These are phyloP conservation scores for Blepharisma japonicum DNA, from an alignment of 73 alveolate species.

Conservation along the genomic window DNA sequence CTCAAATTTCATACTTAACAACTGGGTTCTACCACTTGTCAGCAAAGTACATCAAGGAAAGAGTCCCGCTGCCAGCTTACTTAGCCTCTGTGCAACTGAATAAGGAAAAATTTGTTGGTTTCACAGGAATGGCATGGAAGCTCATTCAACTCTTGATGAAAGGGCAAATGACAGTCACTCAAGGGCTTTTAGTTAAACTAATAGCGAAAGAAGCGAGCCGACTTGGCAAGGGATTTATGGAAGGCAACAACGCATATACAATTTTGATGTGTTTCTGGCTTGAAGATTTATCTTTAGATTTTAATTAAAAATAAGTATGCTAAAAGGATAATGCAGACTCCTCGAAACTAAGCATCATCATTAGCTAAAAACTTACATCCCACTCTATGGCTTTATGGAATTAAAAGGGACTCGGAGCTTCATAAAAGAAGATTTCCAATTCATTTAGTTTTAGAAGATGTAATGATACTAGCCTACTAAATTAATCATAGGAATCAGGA, in stretches of 20 bases:
- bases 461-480: no score
- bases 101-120: constrained; percentile 30
- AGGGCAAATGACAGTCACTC: neutral
- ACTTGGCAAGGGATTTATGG: constrained; percentile 30
- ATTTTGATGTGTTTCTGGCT: no score
- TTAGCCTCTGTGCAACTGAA: constrained; percentile 38
- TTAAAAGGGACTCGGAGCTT: no score
- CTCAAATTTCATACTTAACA: constrained; percentile 43
- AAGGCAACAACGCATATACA: constrained; percentile 50
- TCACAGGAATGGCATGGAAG: neutral
- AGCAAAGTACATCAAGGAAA: constrained; percentile 35
- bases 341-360: no score
- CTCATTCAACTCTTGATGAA: neutral
- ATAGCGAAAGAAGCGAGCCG: neutral
- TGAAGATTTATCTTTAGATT: no score
- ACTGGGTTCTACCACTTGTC: constrained; percentile 59
- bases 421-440: no score
- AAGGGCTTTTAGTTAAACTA: neutral
- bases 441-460: no score
- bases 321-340: no score
- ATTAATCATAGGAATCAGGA: no score
- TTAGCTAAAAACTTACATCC: no score
- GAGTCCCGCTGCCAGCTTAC: constrained; percentile 38
- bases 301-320: no score
- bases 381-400: no score